Evolutionary conservation across 805 yeast genomes (phyloP), one percentile per base, ranked within the genome.

Genomic region (Cyberlindnera veronae): DNA sequence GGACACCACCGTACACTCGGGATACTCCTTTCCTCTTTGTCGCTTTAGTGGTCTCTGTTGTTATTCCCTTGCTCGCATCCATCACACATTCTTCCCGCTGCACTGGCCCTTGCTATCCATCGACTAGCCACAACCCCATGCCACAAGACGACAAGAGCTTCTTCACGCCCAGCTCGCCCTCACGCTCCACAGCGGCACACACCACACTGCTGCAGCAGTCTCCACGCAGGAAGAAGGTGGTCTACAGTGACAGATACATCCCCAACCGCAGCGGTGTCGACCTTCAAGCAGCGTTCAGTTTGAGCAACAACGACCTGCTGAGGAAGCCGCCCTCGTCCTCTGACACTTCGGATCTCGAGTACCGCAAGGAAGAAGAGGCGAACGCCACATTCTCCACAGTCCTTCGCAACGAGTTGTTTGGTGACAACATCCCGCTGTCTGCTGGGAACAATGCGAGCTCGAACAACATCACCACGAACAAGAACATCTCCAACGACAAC

Each of bases 231-330:
- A 52, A 53, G 43, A 71, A 71, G 40, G 62, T 75, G 3, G 68
- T 77, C 1, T 85, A 84, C 62, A 80, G 85, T 47, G 99, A 90
- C 61, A 68, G 98, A 41, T 88, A 79, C 60, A 86, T 93, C 20
- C 99, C 99, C 5, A 79, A 77, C 45, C 66, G 99, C 35, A 80
- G 86, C 2, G 96, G 95, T 1, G 76, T 88, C 19, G 95, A 88
- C 54, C 66, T 91, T 13, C 93, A 87, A 54, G 88, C 96, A 0
- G 96, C 96, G 6, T 54, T 52, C 44, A 52, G 53, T 33, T 40
- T 49, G 39, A 46, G 48, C 33, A 48, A 46, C 34, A 48, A 44
- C 18, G 55, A 51, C 14, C 13, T 32, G 2, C 36, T 48, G 18
- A 48, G 54, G 18, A 53, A 53, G 14, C 55, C 61, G 30, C 61